Conservation (phyloP, 345 rosid species). For the Boechera retrofracta region DNA sequence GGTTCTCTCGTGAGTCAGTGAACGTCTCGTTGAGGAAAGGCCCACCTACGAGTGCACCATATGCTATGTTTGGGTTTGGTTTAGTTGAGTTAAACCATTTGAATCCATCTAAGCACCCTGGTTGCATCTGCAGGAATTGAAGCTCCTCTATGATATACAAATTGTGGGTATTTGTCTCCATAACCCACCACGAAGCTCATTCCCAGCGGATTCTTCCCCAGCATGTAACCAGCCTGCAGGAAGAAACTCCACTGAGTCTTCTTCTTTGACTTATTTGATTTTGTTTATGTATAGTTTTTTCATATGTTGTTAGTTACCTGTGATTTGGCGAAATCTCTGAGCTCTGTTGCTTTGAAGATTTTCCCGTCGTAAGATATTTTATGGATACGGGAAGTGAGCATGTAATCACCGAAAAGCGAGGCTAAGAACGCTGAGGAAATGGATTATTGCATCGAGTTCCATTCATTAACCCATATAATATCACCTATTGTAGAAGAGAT, state of each 20-base stretch:
- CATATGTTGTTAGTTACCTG: slow-evolving; percentile 59
- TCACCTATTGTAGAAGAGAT: slow-evolving; percentile 59
- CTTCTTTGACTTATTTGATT: neutral
- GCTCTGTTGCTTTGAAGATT: slow-evolving; percentile 78
- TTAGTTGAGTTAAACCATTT: slow-evolving; percentile 66
- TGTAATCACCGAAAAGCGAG: slow-evolving; percentile 84
- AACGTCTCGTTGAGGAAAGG: slow-evolving; percentile 88
- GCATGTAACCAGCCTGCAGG: slow-evolving; percentile 89
- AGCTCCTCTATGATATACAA: slow-evolving; percentile 95
- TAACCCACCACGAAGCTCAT: slow-evolving; percentile 94
- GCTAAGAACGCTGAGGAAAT: slow-evolving; percentile 94
- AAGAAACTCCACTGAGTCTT: slow-evolving; percentile 12
- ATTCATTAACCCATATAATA: slow-evolving; percentile 85
- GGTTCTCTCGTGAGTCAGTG: slow-evolving; percentile 70
- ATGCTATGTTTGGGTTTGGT: slow-evolving; percentile 89
- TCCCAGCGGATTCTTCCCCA: slow-evolving; percentile 79
- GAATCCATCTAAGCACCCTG: slow-evolving; percentile 75
- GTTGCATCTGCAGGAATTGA: slow-evolving; percentile 81
- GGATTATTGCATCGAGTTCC: slow-evolving; percentile 92
- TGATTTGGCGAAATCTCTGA: slow-evolving; percentile 81
- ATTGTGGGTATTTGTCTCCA: slow-evolving; percentile 80
- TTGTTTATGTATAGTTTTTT: neutral
- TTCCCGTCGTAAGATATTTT: slow-evolving; percentile 66
- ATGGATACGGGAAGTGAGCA: slow-evolving; percentile 79
- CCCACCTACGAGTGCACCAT: slow-evolving; percentile 91